phyloP scores from a whole-genome alignment of 2,329 filamentous ascomycete species.

The Karstenula rhodostoma region DNA sequence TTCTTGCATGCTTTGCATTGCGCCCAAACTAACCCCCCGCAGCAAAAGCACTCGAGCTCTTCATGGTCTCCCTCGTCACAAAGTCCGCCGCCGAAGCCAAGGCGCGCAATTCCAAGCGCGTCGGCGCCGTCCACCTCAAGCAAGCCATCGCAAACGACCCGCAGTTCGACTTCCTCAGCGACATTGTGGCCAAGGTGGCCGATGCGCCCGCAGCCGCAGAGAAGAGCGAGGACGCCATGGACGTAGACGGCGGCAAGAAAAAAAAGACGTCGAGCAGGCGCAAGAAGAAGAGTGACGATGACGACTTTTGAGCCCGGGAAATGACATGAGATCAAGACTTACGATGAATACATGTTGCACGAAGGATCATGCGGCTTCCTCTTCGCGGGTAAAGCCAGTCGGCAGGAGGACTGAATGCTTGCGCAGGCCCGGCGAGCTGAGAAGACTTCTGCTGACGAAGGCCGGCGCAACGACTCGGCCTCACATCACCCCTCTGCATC shows the following conservation, averaged over 20 bases:
- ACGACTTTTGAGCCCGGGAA: constrained; percentile 39
- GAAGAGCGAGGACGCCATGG: constrained; percentile 55
- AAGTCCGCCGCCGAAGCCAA: constrained; percentile 87
- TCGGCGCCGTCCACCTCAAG: constrained; percentile 91
- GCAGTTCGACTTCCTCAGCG: constrained; percentile 91
- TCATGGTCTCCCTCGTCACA: constrained; percentile 94
- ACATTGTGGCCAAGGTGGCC: constrained; percentile 87
- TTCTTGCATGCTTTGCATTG: not conserved
- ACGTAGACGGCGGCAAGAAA: constrained; percentile 53
- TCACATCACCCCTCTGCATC: not conserved
- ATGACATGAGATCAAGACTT: constrained; percentile 1
- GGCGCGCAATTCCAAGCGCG: constrained; percentile 84
- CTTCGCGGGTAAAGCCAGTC: not conserved
- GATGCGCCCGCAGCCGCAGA: constrained; percentile 61
- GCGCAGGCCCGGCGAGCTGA: not conserved
- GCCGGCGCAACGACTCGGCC: not conserved
- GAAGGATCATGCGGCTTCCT: not conserved
- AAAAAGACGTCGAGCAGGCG: constrained; percentile 50
- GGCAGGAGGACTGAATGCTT: not conserved
- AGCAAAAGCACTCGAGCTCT: constrained; percentile 94
- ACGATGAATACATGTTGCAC: constrained; percentile 6
- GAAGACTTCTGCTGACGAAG: not conserved
- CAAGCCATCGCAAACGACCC: constrained; percentile 86
- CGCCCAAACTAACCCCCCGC: constrained; percentile 13
- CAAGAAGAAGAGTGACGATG: constrained; percentile 50